Base-by-base conservation (phyloP, 768 basidiomycete species). In the Russula sp. region DNA sequence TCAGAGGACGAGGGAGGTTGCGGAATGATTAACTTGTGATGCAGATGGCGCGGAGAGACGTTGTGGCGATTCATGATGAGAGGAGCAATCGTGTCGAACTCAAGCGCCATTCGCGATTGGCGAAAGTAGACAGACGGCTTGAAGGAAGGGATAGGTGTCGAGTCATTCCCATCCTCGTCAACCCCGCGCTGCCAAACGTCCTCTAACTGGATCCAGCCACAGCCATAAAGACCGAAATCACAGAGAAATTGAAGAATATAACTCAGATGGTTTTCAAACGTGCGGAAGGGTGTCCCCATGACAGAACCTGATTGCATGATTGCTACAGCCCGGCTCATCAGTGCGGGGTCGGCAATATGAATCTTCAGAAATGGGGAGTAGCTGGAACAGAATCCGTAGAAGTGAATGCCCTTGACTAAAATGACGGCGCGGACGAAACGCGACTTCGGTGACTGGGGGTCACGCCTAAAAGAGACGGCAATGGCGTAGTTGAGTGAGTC, bases 181-280 rank as follows among this genome's bases (percentile, higher is more conserved):
- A 68, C 69, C 35, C 80, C 79, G 18, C 89, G 83, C 69, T 84
- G 79, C 75, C 83, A 82, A n/a, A 79, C 84, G 55, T 86, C 79
- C 49, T 78, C 79, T 3, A 96, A 75, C 61, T 96, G 85, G 50
- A 98, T 78, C 83, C 87, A 91, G 1, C 91, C 94, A 73, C 95
- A 98, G 2, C 96, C 96, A 69, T 94, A 96, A 31, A 98, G 79
- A 61, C 92, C 93, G 71, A 91, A 94, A 75, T 99, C 96, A 73
- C 87, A 88, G 82, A 98, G 81, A 76, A 98, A 97, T 75, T 98
- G 95, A 40, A 98, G 79, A 31, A 85, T 75, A 73, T 85, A 97
- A 70, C 85, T 88, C 71, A 98, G 79, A 76, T 99, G 96, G 65
- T 87, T 90, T 74, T 98, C 97, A 73, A 85, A 97, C 11, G 91